Evolutionary conservation across 1,284 basidiomycete genomes (phyloP), one percentile per base, ranked within the genome.

Genomic region (Porogramme epimiltina): DNA sequence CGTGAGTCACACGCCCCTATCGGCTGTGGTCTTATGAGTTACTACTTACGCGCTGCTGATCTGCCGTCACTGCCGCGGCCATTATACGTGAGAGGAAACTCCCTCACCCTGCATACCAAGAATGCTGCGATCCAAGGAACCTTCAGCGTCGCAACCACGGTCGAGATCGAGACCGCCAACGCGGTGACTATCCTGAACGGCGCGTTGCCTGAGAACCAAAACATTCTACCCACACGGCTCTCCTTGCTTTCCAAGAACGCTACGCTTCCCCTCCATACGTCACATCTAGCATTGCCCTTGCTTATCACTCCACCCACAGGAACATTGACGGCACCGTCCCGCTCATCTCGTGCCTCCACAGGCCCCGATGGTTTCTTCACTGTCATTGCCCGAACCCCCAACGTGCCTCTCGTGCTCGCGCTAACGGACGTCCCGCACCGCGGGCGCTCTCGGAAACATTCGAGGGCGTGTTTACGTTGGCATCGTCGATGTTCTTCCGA

Each of bases 381-480:
- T 4, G 47, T 81, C 24, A 51, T 52, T 11, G 46, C 57, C n/a
- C 22, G 18, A 16, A 61, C 62, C 6, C 53, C 55, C 42, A 63
- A 68, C 57, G 44, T 42, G 38, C 60, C 58, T 3, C 45, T 80
- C 16, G 58, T 59, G 3, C 42, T 80, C 18, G 51, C 52, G 16
- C 68, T 74, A 51, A 31, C 53, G 39, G 45, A 43, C 46, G 71
- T 70, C 1, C 77, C 81, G 2, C 53, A 72, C 22, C 66, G 71
- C 49, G 74, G 8, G 42, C 58, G 26, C 67, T 79, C 2, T 67
- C 73, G 44, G 45, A 59, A 23, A 68, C 77, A 1, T 79, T 70
- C 53, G 75, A 82, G 53, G 81, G 77, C n/a, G 50, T 46, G 2
- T 78, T 78, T 60, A 56, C 55, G 13, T 56, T 72, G 43, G 26